phyloP scores from a whole-genome alignment of 2,329 filamentous ascomycete species.

The Colletotrichum somersetense region DNA sequence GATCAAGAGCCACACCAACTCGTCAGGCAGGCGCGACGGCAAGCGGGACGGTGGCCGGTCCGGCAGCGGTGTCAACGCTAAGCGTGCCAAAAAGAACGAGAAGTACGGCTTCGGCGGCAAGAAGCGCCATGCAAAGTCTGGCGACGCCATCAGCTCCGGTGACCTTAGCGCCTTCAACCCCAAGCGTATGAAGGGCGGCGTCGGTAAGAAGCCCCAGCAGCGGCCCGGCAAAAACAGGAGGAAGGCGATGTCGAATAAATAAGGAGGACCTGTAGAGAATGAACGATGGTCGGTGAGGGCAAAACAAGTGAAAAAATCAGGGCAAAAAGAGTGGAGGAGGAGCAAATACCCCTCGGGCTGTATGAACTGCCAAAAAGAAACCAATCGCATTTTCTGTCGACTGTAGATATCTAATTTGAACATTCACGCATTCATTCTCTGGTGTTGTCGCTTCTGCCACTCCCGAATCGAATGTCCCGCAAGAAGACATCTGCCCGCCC shows the following conservation, averaged over 20 bases:
- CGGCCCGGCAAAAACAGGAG: conserved; percentile 66
- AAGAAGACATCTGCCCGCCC: neutral
- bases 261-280: neutral
- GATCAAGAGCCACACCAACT: conserved; percentile 64
- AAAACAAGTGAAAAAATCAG: neutral
- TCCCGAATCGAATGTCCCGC: neutral
- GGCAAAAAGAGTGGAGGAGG: conserved; percentile 15
- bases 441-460: neutral
- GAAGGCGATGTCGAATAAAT: conserved; percentile 55
- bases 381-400: neutral
- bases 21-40: conserved; percentile 54
- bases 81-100: conserved; percentile 93
- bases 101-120: conserved; percentile 98
- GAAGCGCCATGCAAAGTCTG: conserved; percentile 92
- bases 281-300: neutral
- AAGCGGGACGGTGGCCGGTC: conserved; percentile 52
- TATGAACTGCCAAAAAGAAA: neutral
- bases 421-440: neutral
- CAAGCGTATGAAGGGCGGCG: conserved; percentile 83
- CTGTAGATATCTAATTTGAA: conserved; percentile 18
- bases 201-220: conserved; percentile 54
- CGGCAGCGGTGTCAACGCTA: conserved; percentile 65
- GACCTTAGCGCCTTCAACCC: conserved; percentile 85
- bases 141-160: conserved; percentile 84
- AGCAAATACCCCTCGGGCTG: conserved; percentile 29